Percentiles rank a stretch among this genome's conserved stretches.
Evolutionary conservation across 2,329 filamentous ascomycete species (phyloP).

Genomic region (Cercospora nicotianae): DNA sequence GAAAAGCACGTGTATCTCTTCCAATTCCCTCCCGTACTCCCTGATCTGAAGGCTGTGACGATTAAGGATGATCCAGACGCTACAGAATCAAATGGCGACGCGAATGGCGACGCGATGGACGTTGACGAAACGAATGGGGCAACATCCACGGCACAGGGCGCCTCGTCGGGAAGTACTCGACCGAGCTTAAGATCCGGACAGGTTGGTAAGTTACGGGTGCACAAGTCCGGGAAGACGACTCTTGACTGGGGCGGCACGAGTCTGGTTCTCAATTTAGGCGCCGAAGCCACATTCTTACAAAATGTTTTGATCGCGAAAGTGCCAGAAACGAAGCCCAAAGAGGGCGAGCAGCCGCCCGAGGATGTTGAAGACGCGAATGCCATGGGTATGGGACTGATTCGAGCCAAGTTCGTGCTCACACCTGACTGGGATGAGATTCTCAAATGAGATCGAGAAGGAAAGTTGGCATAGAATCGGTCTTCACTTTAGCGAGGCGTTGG

Average conservation of each 20-base stretch:
- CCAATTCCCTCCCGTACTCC: slow-evolving; percentile 64
- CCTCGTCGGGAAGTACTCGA: slow-evolving; percentile 34
- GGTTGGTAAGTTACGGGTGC: slow-evolving; percentile 62
- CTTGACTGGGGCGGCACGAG: slow-evolving; percentile 64
- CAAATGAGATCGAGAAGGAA: slow-evolving; percentile 10
- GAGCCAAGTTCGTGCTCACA: slow-evolving; percentile 63
- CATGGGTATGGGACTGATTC: slow-evolving; percentile 62
- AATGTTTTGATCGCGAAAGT: slow-evolving; percentile 53
- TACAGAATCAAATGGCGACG: slow-evolving; percentile 14
- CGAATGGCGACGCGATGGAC: slow-evolving; percentile 26
- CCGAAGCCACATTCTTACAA: slow-evolving; percentile 59
- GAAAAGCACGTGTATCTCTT: slow-evolving; percentile 62
- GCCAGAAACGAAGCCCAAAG: slow-evolving; percentile 32
- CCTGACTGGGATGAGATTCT: slow-evolving; percentile 61
- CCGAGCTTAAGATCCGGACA: slow-evolving; percentile 52
- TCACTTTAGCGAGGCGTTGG: slow-evolving; percentile 4
- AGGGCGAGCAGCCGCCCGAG: slow-evolving; percentile 17
- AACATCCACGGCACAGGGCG: slow-evolving; percentile 2
- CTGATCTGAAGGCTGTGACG: slow-evolving; percentile 51
- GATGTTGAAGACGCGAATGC: slow-evolving; percentile 37
- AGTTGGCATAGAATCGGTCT: background rate
- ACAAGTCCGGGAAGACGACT: slow-evolving; percentile 61
- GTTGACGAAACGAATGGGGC: slow-evolving; percentile 21
- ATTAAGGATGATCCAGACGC: slow-evolving; percentile 36
- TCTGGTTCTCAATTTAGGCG: slow-evolving; percentile 59